phyloP scores from a whole-genome alignment of 768 basidiomycete genomes.

The Mycena filopes region DNA sequence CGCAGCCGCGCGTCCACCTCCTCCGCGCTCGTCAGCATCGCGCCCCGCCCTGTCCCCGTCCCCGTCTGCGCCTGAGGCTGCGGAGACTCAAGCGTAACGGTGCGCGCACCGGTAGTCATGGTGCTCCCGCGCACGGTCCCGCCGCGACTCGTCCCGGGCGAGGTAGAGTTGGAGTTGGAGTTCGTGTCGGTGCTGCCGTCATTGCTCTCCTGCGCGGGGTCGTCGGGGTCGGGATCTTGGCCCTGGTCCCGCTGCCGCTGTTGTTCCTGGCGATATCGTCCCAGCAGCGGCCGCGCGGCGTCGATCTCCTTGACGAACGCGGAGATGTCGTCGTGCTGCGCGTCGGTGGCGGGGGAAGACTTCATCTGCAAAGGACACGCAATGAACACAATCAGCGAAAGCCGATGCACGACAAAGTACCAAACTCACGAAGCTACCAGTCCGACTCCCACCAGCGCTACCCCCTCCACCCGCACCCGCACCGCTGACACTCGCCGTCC shows the following conservation, averaged over 20 bases:
- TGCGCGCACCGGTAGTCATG: slow-evolving; percentile 5
- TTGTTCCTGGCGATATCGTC: slow-evolving; percentile 44
- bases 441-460: slow-evolving; percentile 23
- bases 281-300: slow-evolving; percentile 69
- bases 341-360: slow-evolving; percentile 4
- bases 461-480: background rate
- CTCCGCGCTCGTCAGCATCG: slow-evolving; percentile 71
- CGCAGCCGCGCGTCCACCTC: slow-evolving; percentile 74
- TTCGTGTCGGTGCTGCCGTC: background rate
- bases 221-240: slow-evolving; percentile 1
- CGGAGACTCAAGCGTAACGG: slow-evolving; percentile 12
- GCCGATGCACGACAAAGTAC: no score
- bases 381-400: no score
- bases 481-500: slow-evolving; percentile 31
- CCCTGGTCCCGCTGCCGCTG: slow-evolving; percentile 1
- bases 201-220: slow-evolving; percentile 11
- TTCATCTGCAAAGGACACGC: slow-evolving; percentile 17
- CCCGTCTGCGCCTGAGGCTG: background rate
- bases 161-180: slow-evolving; percentile 11
- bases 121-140: slow-evolving; percentile 29
- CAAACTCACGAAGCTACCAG: slow-evolving; percentile 31
- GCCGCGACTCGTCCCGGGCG: slow-evolving; percentile 28
- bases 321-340: slow-evolving; percentile 73
- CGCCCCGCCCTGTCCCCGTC: slow-evolving; percentile 43
- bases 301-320: slow-evolving; percentile 84